Evolutionary conservation across 176 grass and related monocot genomes (phyloP).

Genomic region (Carex parvula): DNA sequence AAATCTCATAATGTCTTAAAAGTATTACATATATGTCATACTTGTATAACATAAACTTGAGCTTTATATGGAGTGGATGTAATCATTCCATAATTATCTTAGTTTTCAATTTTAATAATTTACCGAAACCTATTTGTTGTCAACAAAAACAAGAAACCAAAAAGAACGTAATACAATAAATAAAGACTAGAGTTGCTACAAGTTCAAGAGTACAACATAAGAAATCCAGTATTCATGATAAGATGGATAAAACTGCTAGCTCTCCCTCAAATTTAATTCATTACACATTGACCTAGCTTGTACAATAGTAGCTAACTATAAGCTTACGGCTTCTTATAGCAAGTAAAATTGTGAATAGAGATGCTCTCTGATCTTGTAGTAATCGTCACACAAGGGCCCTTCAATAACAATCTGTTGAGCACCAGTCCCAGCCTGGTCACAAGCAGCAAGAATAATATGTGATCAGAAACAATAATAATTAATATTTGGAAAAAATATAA

Average conservation of each 20-base stretch:
- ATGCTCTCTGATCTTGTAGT: constrained; percentile 79
- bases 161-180: background rate
- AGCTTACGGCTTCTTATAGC: constrained; percentile 34
- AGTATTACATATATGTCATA: too few species aligned
- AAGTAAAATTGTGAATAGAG: constrained; percentile 84
- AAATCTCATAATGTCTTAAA: background rate
- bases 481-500: background rate
- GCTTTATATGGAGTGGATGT: background rate
- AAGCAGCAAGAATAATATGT: background rate
- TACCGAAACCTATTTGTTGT: background rate
- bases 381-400: constrained; percentile 81
- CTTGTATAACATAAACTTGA: too few species aligned
- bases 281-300: background rate
- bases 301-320: background rate
- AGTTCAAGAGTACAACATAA: background rate
- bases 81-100: background rate
- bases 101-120: background rate
- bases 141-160: background rate
- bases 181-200: background rate
- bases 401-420: constrained; percentile 85
- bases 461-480: background rate
- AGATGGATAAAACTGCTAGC: background rate
- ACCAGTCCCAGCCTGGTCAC: constrained; percentile 49
- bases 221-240: background rate
- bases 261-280: background rate